Evolutionary conservation across 768 basidiomycete genomes (phyloP).

Genomic region (Suillus spraguei): DNA sequence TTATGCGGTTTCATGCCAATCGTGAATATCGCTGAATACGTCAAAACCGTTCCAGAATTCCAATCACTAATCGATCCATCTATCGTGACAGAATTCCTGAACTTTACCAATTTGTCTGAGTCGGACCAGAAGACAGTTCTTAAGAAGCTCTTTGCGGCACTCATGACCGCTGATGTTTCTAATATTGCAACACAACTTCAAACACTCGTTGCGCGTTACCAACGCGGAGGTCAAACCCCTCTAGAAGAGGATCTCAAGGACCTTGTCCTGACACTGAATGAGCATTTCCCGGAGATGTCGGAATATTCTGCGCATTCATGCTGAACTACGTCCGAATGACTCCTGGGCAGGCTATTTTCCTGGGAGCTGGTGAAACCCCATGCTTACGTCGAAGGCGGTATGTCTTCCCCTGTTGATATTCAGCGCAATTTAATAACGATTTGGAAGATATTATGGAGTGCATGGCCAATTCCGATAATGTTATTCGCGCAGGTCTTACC

Average conservation of each 20-base stretch:
- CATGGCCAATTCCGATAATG: slow-evolving; percentile 99
- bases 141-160: slow-evolving; percentile 73
- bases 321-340: slow-evolving; percentile 83
- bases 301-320: slow-evolving; percentile 88
- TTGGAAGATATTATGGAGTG: slow-evolving; percentile 92
- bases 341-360: slow-evolving; percentile 90
- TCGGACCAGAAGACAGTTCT: slow-evolving; percentile 61
- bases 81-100: slow-evolving; percentile 56
- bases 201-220: slow-evolving; percentile 65
- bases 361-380: slow-evolving; percentile 97
- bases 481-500: slow-evolving; percentile 96
- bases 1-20: slow-evolving; percentile 94
- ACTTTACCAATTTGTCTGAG: slow-evolving; percentile 28
- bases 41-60: slow-evolving; percentile 77
- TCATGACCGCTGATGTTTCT: slow-evolving; percentile 78
- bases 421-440: not conserved
- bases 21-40: slow-evolving; percentile 62
- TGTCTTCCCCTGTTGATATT: slow-evolving; percentile 22
- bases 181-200: slow-evolving; percentile 56
- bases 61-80: slow-evolving; percentile 63
- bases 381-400: slow-evolving; percentile 93
- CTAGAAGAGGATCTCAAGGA: slow-evolving; percentile 53
- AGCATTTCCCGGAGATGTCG: slow-evolving; percentile 89
- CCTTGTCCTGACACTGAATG: slow-evolving; percentile 62
- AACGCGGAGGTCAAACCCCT: slow-evolving; percentile 38